Conservation (phyloP, 2,329 filamentous ascomycete genomes). For the Xenosphaeropsis pyriputrescens region DNA sequence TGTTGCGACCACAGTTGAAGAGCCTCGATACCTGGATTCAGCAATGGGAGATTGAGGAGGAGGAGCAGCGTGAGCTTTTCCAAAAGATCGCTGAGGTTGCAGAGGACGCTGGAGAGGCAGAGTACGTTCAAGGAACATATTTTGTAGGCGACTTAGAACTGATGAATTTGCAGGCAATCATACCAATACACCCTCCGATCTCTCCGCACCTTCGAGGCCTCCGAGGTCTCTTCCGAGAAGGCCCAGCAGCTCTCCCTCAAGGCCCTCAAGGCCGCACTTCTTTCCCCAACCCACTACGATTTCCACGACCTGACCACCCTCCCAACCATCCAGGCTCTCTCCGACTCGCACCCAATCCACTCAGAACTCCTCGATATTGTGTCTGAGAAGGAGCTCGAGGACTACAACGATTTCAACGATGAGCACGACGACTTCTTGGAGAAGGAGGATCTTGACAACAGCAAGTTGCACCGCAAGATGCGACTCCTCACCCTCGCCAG, state of each 20-base stretch:
- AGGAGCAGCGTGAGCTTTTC: slow-evolving; percentile 75
- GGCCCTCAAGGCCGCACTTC: slow-evolving; percentile 52
- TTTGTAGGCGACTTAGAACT: no score
- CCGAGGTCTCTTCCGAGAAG: slow-evolving; percentile 40
- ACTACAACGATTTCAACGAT: slow-evolving; percentile 90
- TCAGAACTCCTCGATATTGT: slow-evolving; percentile 93
- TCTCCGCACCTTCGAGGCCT: slow-evolving; percentile 40
- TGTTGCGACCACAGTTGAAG: slow-evolving; percentile 68
- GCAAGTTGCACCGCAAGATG: slow-evolving; percentile 83
- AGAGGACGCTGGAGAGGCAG: slow-evolving; percentile 59
- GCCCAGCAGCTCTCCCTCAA: slow-evolving; percentile 49
- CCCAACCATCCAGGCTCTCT: slow-evolving; percentile 72
- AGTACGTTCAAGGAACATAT: slow-evolving; percentile 33
- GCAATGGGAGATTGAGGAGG: slow-evolving; percentile 69
- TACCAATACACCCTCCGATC: slow-evolving; percentile 55
- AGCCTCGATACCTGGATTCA: slow-evolving; percentile 71
- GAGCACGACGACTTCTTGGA: slow-evolving; percentile 80
- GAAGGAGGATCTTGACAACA: slow-evolving; percentile 56
- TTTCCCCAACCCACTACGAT: slow-evolving; percentile 51
- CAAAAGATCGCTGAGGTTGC: slow-evolving; percentile 72
- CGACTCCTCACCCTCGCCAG: slow-evolving; percentile 86
- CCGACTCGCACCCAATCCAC: slow-evolving; percentile 69
- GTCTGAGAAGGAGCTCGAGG: slow-evolving; percentile 83
- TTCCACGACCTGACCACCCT: slow-evolving; percentile 58
- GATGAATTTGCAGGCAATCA: slow-evolving; percentile 26